phyloP scores from a whole-genome alignment of 129 eudicot genomes.

The Rutidosis leptorrhynchoides region DNA sequence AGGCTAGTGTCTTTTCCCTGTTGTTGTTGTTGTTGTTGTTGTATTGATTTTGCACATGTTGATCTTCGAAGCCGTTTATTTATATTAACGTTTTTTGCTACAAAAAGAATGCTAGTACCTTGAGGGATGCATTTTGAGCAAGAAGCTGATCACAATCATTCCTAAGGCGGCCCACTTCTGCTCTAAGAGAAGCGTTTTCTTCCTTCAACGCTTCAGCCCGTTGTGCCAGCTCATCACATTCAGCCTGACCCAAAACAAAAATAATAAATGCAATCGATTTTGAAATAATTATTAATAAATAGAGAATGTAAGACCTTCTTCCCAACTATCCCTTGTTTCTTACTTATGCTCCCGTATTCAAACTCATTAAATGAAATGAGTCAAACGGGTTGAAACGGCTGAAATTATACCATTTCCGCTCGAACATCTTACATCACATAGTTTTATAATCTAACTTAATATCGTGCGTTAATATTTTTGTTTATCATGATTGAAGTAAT shows the following conservation, averaged over 20 bases:
- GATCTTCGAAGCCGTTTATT: no score
- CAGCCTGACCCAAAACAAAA: constrained; percentile 54
- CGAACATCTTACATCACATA: not conserved
- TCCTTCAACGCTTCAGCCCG: constrained; percentile 81
- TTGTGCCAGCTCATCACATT: constrained; percentile 93
- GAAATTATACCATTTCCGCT: not conserved
- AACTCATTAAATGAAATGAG: not conserved
- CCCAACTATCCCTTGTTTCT: not conserved
- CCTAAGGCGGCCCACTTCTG: constrained; percentile 69
- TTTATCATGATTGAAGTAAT: no score
- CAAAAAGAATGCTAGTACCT: constrained; percentile 70
- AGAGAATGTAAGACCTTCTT: not conserved
- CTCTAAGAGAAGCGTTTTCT: constrained; percentile 80
- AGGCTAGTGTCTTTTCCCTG: no score
- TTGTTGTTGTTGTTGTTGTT: no score
- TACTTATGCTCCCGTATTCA: not conserved
- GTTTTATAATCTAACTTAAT: no score
- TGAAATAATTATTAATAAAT: not conserved
- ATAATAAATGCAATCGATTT: not conserved
- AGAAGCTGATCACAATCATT: constrained; percentile 69
- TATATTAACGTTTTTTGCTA: no score
- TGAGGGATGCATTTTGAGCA: constrained; percentile 74
- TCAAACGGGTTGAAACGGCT: not conserved
- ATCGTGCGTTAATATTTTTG: not conserved
- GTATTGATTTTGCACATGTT: no score